Base-by-base conservation (phyloP, 345 rosid genomes). In the Boechera divaricarpa region DNA sequence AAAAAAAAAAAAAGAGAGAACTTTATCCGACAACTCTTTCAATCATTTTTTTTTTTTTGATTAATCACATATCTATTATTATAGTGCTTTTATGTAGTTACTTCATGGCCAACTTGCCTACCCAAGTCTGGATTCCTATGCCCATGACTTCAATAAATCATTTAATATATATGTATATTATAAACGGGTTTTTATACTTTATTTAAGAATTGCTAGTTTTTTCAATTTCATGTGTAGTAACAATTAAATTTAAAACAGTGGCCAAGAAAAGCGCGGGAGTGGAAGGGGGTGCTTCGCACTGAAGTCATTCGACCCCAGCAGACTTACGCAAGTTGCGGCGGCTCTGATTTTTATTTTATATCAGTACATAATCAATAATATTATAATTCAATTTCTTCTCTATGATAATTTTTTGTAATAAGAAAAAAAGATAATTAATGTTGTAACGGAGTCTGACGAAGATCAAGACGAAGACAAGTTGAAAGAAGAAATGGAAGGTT, bases 251-350 rank as follows among this genome's bases (percentile, higher is more conserved):
- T 31, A 5, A 8, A 24, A 73, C 29, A 57, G 11, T 41, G 5
- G n/a, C 36, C 36, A 68, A 51, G 69, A 51, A 63, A 70, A 47
- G 74, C 71, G 76, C 69, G 56, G 57, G 63, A 76, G 69, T 59
- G 69, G 69, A 31, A 31, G 49, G 10, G 68, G 21, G 74, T 21
- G 75, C 64, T 69, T 61, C 64, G n/a, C 28, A 61, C 61, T 53
- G 59, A 77, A 77, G 76, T 63, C 53, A 70, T 63, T 70, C 67
- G 55, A 36, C 71, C 21, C 42, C 41, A 70, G 70, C 76, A 77
- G 76, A 70, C 80, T 70, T 77, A 70, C 76, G 72, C 72, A 70
- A 77, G 67, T 70, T 70, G 80, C 60, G 72, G 80, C 76, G 60
- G 71, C 80, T 77, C 76, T 63, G 72, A 63, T 10, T 11, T 77